A percentile compares a stretch with the other conserved stretches of the same genome.
Conservation (phyloP, 352 stramenopile genomes). For the Phytophthora fragariae region DNA sequence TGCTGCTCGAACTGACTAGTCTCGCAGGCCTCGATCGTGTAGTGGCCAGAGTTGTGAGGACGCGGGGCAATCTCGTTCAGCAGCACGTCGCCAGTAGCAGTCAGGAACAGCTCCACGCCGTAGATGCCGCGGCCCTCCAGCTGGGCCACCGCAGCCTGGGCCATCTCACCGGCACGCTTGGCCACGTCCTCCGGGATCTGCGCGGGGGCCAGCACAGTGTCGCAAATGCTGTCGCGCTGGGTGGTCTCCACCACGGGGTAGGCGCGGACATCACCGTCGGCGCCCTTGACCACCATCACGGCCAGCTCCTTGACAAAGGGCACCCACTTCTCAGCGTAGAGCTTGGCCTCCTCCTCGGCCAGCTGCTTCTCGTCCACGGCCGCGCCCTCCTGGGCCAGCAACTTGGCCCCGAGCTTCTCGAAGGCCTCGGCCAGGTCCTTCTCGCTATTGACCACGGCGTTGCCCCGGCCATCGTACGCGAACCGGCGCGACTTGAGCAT, state of each 20-base stretch:
- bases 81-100: constrained; percentile 86
- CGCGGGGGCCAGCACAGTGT: constrained; percentile 95
- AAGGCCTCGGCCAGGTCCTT: constrained; percentile 90
- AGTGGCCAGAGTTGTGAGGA: constrained; percentile 99
- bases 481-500: constrained; percentile 98
- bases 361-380: constrained; percentile 33
- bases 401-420: constrained; percentile 63
- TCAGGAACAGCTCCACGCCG: constrained; percentile 98
- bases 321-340: constrained; percentile 98
- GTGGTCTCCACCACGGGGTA: constrained; percentile 98
- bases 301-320: constrained; percentile 97
- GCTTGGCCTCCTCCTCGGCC: constrained; percentile 30
- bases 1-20: constrained; percentile 99
- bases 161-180: constrained; percentile 64
- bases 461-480: constrained; percentile 97
- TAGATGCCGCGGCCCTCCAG: constrained; percentile 93
- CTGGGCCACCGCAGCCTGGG: constrained; percentile 73
- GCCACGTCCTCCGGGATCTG: constrained; percentile 54
- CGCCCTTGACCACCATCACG: constrained; percentile 96
- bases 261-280: constrained; percentile 67
- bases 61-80: constrained; percentile 98
- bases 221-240: constrained; percentile 97
- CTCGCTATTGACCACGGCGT: constrained; percentile 91
- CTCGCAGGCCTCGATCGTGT: constrained; percentile 98
- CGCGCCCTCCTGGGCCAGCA: constrained; percentile 23